phyloP scores from a whole-genome alignment of 2,329 filamentous ascomycete species.

The Pseudogymnoascus sp. region DNA sequence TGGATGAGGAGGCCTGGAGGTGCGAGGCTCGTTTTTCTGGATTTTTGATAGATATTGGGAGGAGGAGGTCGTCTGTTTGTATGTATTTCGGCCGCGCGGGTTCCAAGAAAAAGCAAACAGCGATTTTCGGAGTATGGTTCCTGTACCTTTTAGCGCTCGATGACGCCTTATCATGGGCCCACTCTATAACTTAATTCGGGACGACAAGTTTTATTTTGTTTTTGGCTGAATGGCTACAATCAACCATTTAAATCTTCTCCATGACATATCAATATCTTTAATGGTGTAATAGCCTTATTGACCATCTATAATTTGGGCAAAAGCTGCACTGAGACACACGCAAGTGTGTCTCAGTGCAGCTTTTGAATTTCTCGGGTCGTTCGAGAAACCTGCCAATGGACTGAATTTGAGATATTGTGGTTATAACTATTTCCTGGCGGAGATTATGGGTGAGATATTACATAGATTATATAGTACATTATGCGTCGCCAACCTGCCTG shows the following conservation, averaged over 20 bases:
- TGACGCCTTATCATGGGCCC: conserved; percentile 6
- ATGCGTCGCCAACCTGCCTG: too few relatives aligned
- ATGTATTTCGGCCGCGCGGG: not conserved
- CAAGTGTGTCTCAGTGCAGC: too few relatives aligned
- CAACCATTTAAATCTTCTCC: not conserved
- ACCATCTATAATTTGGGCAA: too few relatives aligned
- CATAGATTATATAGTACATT: too few relatives aligned
- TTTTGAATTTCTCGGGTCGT: too few relatives aligned
- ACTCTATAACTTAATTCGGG: not conserved
- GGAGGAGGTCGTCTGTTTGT: not conserved
- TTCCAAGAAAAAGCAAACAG: conserved; percentile 6
- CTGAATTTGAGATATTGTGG: too few relatives aligned
- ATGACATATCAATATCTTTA: not conserved
- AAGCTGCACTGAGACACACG: too few relatives aligned
- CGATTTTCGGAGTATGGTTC: not conserved
- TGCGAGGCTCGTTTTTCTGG: not conserved
- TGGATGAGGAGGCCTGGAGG: not conserved
- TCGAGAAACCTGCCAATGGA: too few relatives aligned
- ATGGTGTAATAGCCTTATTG: not conserved
- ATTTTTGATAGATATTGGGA: not conserved
- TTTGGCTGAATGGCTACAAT: not conserved
- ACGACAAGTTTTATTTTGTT: not conserved
- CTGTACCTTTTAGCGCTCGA: conserved; percentile 8
- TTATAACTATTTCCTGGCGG: too few relatives aligned
- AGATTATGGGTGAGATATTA: too few relatives aligned